Percentiles rank a stretch among this genome's conserved stretches.
Conservation (phyloP, 108 stramenopile genomes). For the Nitzschia sp. region DNA sequence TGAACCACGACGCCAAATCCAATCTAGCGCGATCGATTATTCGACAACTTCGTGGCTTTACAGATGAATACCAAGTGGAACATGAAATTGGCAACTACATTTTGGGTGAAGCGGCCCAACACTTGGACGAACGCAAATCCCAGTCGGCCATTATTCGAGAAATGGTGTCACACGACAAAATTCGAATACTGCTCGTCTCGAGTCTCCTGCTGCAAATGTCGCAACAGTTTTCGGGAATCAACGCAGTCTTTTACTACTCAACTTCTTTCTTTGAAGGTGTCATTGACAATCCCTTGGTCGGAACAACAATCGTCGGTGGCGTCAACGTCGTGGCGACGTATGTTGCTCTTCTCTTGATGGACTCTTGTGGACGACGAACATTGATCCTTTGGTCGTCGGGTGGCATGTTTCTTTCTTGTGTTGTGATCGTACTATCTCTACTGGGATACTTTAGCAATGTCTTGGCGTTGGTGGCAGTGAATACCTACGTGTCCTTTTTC, state of each 20-base stretch:
- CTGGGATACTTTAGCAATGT: constrained; percentile 62
- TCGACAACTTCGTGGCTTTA: constrained; percentile 85
- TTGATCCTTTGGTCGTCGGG: constrained; percentile 87
- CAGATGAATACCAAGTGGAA: constrained; percentile 89
- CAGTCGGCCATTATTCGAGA: constrained; percentile 47
- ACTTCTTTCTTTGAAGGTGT: constrained; percentile 93
- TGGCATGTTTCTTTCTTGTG: constrained; percentile 80
- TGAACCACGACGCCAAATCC: constrained; percentile 73
- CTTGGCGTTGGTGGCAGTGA: constrained; percentile 73
- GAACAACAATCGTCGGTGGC: constrained; percentile 86
- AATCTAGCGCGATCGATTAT: constrained; percentile 84
- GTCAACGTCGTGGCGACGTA: constrained; percentile 97
- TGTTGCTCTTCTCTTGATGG: constrained; percentile 92
- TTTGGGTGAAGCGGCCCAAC: constrained; percentile 56
- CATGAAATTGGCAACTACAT: constrained; percentile 89
- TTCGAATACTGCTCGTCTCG: constrained; percentile 69
- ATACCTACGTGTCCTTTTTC: constrained; percentile 88
- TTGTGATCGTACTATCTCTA: constrained; percentile 67
- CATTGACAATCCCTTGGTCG: constrained; percentile 88
- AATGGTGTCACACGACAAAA: constrained; percentile 69
- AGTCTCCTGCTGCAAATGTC: constrained; percentile 81
- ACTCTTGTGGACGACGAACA: constrained; percentile 74
- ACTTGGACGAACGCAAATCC: constrained; percentile 36
- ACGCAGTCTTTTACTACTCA: constrained; percentile 99
- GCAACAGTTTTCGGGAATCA: constrained; percentile 97